Conservation (phyloP, 352 stramenopile species). For the Thalassiosira mediterranea region DNA sequence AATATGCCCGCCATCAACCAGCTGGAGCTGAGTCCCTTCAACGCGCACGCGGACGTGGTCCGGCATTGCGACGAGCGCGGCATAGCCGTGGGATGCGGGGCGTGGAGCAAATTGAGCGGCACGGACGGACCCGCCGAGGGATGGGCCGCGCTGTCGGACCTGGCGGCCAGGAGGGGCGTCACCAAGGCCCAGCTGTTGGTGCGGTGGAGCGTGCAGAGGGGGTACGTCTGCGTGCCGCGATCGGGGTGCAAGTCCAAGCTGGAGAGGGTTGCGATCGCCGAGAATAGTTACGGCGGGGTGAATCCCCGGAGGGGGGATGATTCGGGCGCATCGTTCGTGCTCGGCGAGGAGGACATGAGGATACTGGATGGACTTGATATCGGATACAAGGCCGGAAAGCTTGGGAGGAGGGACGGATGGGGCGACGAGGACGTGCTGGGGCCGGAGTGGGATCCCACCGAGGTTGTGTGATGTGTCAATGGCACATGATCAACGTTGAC, state of each 20-base stretch:
- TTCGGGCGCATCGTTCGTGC: constrained; percentile 21
- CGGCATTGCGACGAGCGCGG: constrained; percentile 52
- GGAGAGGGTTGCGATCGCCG: constrained; percentile 67
- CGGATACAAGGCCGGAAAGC: constrained; percentile 55
- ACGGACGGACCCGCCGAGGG: constrained; percentile 49
- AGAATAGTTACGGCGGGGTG: constrained; percentile 73
- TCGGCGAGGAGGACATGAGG: constrained; percentile 65
- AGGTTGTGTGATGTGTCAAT: constrained; percentile 22
- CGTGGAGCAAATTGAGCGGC: constrained; percentile 70
- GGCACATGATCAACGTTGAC: too few species aligned
- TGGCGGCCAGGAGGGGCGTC: constrained; percentile 61
- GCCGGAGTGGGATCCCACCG: constrained; percentile 71
- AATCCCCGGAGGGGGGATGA: constrained; percentile 19
- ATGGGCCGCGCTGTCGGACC: constrained; percentile 58
- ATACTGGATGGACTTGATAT: constrained; percentile 66
- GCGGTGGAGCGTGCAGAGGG: constrained; percentile 71
- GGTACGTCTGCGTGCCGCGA: constrained; percentile 72
- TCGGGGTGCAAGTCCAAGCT: constrained; percentile 59
- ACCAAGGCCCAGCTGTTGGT: constrained; percentile 80
- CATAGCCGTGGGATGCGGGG: constrained; percentile 58
- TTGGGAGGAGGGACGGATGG: constrained; percentile 74
- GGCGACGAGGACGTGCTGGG: constrained; percentile 59
- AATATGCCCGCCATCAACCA: constrained; percentile 72
- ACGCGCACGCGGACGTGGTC: constrained; percentile 60
- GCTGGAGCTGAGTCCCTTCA: constrained; percentile 78